Evolutionary conservation across 176 grass and related monocot species (phyloP), one percentile per base, ranked within the genome.

Genomic region (Rhipidocladum racemiflorum): DNA sequence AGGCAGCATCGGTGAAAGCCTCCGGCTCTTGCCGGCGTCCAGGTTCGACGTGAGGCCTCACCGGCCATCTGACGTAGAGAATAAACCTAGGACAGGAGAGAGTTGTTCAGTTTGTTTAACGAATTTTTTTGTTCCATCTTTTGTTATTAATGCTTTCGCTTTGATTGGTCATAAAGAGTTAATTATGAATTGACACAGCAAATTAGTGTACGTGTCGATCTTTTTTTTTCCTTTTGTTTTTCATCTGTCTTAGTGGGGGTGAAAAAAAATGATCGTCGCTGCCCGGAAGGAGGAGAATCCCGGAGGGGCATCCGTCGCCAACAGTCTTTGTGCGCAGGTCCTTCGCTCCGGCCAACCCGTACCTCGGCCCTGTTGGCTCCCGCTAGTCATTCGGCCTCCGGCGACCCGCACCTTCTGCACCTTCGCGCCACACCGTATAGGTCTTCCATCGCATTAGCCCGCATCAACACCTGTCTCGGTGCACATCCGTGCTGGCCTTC

Each of bases 81-180:
- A 75, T 73, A 3, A 61, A 61, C 64, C 49, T 84, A 79, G 75
- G 62, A 69, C 43, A 40, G 2, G 48, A 36, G 12, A 51, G 17
- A 62, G 9, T 64, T 17, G 14, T 61, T 63, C 20, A 0, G 32
- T 73, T 74, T 84, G 7, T 80, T 29, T 7, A 48, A 9, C 9
- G 17, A 28, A 0, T 54, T 59, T 16, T 83, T 27, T 38, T 39
- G 81, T n/a, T n/a, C n/a, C n/a, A n/a, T n/a, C n/a, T n/a, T n/a
- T n/a, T n/a, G n/a, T n/a, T n/a, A n/a, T 78, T 39, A 67, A 82
- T 76, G 81, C 14, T 65, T 51, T 35, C 68, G 20, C 9, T 81
- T 67, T 71, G 24, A 38, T 84, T 59, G 15, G 2, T 56, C 20
- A 83, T 10, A 65, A 20, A 40, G 15, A n/a, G n/a, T n/a, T 68